These are phyloP conservation scores for Coemansia sp. DNA, from an alignment of 192 early-diverging fungal species.

Conservation along the genomic window DNA sequence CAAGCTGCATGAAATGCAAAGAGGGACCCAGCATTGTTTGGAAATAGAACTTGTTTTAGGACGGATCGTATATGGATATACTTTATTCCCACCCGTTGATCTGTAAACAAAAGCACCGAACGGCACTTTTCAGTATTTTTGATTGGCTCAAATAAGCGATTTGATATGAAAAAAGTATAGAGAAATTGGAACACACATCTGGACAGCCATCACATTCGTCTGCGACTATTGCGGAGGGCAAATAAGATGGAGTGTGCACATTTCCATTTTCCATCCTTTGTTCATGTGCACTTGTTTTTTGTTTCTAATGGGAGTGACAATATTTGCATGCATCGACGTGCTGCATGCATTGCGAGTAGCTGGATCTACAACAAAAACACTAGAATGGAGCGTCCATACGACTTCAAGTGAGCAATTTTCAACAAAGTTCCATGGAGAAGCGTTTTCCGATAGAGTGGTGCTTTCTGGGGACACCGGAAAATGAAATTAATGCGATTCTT, in stretches of 20 bases:
- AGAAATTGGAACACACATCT: no score
- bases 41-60: no score
- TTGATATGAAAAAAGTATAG: not conserved
- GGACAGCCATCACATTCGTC: not conserved
- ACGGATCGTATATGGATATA: not conserved
- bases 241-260: not conserved
- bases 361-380: not conserved
- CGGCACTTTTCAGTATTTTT: no score
- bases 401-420: not conserved
- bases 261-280: not conserved
- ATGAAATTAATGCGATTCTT: not conserved
- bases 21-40: no score
- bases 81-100: no score
- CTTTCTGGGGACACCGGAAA: not conserved
- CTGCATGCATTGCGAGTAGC: not conserved
- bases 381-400: no score
- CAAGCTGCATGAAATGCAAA: no score
- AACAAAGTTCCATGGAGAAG: no score
- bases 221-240: not conserved
- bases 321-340: conserved; percentile 1
- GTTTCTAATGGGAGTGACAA: conserved; percentile 1
- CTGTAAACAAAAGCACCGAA: no score
- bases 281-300: not conserved
- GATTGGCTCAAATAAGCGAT: not conserved
- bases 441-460: no score